Base-by-base conservation (phyloP, 148 eudicot species). In the Fagopyrum esculentum region DNA sequence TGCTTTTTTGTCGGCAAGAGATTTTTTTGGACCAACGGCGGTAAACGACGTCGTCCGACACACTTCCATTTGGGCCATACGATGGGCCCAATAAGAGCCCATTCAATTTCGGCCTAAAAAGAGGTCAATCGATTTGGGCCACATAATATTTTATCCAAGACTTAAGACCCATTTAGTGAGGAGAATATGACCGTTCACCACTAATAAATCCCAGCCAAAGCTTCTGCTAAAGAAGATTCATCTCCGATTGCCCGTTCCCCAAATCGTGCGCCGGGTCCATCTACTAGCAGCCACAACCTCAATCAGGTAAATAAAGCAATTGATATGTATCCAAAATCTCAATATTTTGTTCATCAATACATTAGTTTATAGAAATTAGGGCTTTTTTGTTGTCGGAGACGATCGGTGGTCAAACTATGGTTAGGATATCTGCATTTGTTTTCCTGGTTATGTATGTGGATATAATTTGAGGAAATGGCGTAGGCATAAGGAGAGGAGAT, bases 1-100 rank as follows among this genome's bases (percentile, higher is more conserved):
- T 66, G 71, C 19, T 66, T 66, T 35, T 35, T 66, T 66, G 71
- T 66, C 71, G 71, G 47, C 71, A 66, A 2, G 40, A 35, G 40
- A 35, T 35, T 35, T 35, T 35, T 35, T 35, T 13, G 71, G 71
- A 66, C 71, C 1, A 17, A 46, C 16, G 71, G 17, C 43, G 43
- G 43, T 9, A 29, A 9, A 29, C 68, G 68, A 61, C 43, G 43
- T 61, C 68, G 15, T 19, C 43, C 9, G 22, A 10, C 7, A 19
- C 29, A 29, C 3, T 59, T 59, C 22, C 30, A 17, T 17, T 57
- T 57, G 63, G 63, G 22, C 22, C 59, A 54, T 15, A 0, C 8
- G 68, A 61, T 6, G 68, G 68, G 44, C 43, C 68, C 35, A 29
- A 8, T 9, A 2, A 8, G 17, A 19, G 9, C 9, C 12, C 35